These are phyloP conservation scores for Protomyces inundatus DNA, from an alignment of 1,139 yeast genomes.

Conservation along the genomic window DNA sequence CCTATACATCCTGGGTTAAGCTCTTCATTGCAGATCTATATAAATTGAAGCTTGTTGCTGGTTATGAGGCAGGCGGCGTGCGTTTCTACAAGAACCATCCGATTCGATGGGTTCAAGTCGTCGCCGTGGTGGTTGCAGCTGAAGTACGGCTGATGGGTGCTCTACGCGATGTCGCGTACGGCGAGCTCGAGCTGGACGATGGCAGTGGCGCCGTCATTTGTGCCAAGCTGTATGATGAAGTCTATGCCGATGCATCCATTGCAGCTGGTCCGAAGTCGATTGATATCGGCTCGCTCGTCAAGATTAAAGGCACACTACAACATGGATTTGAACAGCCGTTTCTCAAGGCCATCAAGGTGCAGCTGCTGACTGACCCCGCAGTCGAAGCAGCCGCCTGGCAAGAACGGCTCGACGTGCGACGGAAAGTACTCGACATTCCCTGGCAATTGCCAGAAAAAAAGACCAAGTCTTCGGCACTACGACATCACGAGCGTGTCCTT, in stretches of 20 bases:
- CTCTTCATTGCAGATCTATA: conserved; percentile 22
- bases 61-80: conserved; percentile 19
- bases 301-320: conserved; percentile 20
- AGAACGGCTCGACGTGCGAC: conserved; percentile 8
- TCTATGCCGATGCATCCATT: not conserved
- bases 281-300: conserved; percentile 20
- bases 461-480: not conserved
- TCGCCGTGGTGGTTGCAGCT: conserved; percentile 26
- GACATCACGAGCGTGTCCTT: not conserved
- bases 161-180: not conserved
- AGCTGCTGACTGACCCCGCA: conserved; percentile 8
- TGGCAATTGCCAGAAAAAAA: not conserved
- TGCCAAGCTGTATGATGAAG: not conserved
- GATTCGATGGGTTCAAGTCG: conserved; percentile 24
- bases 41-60: not conserved
- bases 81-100: conserved; percentile 28
- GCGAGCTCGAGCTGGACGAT: conserved; percentile 23
- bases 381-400: conserved; percentile 23
- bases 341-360: conserved; percentile 8
- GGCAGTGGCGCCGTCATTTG: conserved; percentile 22
- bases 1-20: conserved; percentile 27
- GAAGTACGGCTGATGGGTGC: not conserved
- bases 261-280: not conserved
- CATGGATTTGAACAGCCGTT: conserved; percentile 1
- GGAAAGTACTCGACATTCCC: conserved; percentile 18